Base-by-base conservation (phyloP, 164 flowering plant genomes). In the Vitis rupestris region DNA sequence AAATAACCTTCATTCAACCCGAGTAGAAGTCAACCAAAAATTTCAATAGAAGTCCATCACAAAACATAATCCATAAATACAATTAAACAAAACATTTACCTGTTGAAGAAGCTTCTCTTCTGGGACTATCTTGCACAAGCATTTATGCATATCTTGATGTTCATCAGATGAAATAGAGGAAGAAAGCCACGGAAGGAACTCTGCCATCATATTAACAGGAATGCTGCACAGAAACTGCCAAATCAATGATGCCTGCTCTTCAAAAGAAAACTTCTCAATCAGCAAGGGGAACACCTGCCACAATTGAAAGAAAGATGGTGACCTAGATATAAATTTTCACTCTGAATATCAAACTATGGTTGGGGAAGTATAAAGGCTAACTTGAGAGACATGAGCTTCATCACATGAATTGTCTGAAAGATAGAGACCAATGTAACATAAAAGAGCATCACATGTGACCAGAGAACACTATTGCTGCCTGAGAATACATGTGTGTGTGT, bases 211-310 rank as follows among this genome's bases (percentile, higher is more conserved):
- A 77, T 86, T 86, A 61, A 92, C 95, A 68, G 99, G 99, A 76
- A 94, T 92, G 67, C 93, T 90, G 74, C 97, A 94, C 48, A 94
- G 77, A 74, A 92, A 94, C 81, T 89, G 95, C 99, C 99, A 94
- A 5, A 90, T 97, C 62, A 94, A 70, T 61, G 94, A 87, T 64
- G 97, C 98, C 71, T 94, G 98, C 82, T 94, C 98, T 71, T 89
- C 89, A 63, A 88, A 89, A 50, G 99, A 82, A 69, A 90, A 94
- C 71, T 94, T 94, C 65, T 92, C 95, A 61, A 81, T 80, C 59
- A 94, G 92, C 79, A 92, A 75, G 10, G 97, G 99, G 73, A 94
- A 89, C 60, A 94, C 97, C 99, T 94, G 87, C 65, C 56, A 76
- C 73, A 56, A 31, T 31, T 31, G 7, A 31, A 31, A 31, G 7